Base-by-base conservation (phyloP, 495 filamentous ascomycete species). In the Aspergillus saccharolyticus region DNA sequence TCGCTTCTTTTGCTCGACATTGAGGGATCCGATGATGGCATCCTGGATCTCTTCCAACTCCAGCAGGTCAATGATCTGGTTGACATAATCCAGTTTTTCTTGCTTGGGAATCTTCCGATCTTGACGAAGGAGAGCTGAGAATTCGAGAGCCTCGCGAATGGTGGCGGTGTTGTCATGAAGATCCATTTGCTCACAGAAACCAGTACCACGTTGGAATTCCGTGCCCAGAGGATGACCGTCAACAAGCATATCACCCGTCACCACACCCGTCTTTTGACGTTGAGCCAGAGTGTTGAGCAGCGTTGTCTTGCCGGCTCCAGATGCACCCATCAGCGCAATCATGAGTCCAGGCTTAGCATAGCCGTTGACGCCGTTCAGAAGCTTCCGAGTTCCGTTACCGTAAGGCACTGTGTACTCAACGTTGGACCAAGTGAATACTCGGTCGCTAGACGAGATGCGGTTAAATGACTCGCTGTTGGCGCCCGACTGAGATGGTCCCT, bases 181-280 rank as follows among this genome's bases (percentile, higher is more conserved):
- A 73, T 96, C 91, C 75, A 89, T 89, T 69, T 96, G 91, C 67
- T 95, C 84, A 61, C 88, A 90, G 71, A 89, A 96, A 25, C 91
- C 91, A 39, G 89, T 93, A 18, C 81, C 80, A 19, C 91, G 81
- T 64, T 92, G 89, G 70, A 96, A 96, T 21, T 87, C 85, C 9
- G 74, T 66, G 0, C 80, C 84, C 0, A 91, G 78, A 0, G 80
- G 72, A 25, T 81, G 80, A 17, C 90, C 91, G 61, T 95, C 88
- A 4, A 96, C 87, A 14, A 91, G 78, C 81, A 93, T 89, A 20
- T 86, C 80, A 14, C 90, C 90, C 6, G 70, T 70, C 15, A 93
- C 77, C 2, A 89, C 81, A 22, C 91, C 91, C 60, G 80, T 81
- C 17, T 78, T 85, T 65, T 90, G 84, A 12, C 90, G 83, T 60